Evolutionary conservation across 2,329 filamentous ascomycete genomes (phyloP), one percentile per base, ranked within the genome.

Genomic region (Phyllosticta citriasiana): DNA sequence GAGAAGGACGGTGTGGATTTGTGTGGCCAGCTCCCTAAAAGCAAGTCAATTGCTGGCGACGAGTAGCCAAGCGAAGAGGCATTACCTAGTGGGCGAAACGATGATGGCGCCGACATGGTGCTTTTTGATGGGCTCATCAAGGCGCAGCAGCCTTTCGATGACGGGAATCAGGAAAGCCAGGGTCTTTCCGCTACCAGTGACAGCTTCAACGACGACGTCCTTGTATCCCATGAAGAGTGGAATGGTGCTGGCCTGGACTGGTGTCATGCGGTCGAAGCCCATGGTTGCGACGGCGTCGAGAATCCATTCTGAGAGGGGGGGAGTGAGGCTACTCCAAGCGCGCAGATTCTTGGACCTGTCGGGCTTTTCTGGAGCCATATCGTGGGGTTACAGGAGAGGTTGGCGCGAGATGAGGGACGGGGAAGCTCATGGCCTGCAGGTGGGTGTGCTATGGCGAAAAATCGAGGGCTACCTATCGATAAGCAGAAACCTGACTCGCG

Each of bases 61-160:
- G 19, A 6, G n/a, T 16, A 3, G 19, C 19, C 40, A 14, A 10
- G 22, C 2, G 16, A 26, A 55, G 22, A 8, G 14, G 35, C 60
- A 67, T 51, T 72, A 79, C 77, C 78, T 80, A 1, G 91, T 99
- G 0, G 94, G 94, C 16, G 92, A 93, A 63, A 99, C 86, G 67
- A 99, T 86, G 65, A 99, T 94, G 65, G 89, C 91, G 63, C 88
- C 89, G 63, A 99, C 83, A 72, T 97, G 90, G 73, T 96, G 88
- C 70, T 88, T 91, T 75, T 94, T 96, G 35, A 91, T 85, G 2
- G 91, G 88, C 63, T 93, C 89, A 63, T 91, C 87, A 27, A 89
- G 77, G 65, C 88, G 86, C 63, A 97, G 78, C 54, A 97, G 79
- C 67, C 89, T 88, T 74, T 96, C 88, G 25, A 95, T 83, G 3